Percentiles rank a stretch among this genome's conserved stretches.
These are phyloP conservation scores for Actinidia chinensis DNA, from an alignment of 179 eudicot genomes.

Conservation along the genomic window DNA sequence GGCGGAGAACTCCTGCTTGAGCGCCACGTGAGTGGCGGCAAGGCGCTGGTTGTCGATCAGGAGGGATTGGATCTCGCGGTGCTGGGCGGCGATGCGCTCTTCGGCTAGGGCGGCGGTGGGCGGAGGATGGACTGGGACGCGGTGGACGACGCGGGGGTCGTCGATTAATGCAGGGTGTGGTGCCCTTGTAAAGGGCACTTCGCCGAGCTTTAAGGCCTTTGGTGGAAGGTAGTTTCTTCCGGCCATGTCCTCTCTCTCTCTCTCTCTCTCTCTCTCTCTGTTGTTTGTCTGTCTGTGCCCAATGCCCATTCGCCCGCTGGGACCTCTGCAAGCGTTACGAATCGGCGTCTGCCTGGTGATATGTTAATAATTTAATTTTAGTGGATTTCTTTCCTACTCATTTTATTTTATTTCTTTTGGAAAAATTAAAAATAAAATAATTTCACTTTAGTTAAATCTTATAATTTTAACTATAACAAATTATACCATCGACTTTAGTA, in stretches of 20 bases:
- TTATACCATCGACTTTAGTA: too few relatives aligned
- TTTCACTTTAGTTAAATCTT: too few relatives aligned
- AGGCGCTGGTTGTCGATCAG: conserved; percentile 61
- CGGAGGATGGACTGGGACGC: conserved; percentile 14
- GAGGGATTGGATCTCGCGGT: conserved; percentile 61
- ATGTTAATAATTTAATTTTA: too few relatives aligned
- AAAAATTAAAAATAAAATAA: too few relatives aligned
- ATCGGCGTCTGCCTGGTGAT: too few relatives aligned
- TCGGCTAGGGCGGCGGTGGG: conserved; percentile 28
- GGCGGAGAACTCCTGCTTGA: conserved; percentile 62
- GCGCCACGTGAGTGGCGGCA: conserved; percentile 58
- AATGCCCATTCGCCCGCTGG: too few relatives aligned
- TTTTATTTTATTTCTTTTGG: too few relatives aligned
- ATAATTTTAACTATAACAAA: too few relatives aligned
- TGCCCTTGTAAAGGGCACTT: conserved; percentile 18
- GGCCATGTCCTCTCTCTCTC: conserved; percentile 22
- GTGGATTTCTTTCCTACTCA: too few relatives aligned
- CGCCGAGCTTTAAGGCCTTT: conserved; percentile 21
- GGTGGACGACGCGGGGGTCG: conserved; percentile 29
- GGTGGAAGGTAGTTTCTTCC: conserved; percentile 31
- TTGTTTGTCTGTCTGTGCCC: too few relatives aligned
- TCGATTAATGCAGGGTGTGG: conserved; percentile 23
- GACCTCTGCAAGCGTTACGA: too few relatives aligned
- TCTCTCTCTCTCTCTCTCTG: too few relatives aligned
- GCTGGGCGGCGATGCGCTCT: conserved; percentile 39